Evolutionary conservation across 805 yeast genomes (phyloP).

Genomic region (Hanseniaspora clermontiae): DNA sequence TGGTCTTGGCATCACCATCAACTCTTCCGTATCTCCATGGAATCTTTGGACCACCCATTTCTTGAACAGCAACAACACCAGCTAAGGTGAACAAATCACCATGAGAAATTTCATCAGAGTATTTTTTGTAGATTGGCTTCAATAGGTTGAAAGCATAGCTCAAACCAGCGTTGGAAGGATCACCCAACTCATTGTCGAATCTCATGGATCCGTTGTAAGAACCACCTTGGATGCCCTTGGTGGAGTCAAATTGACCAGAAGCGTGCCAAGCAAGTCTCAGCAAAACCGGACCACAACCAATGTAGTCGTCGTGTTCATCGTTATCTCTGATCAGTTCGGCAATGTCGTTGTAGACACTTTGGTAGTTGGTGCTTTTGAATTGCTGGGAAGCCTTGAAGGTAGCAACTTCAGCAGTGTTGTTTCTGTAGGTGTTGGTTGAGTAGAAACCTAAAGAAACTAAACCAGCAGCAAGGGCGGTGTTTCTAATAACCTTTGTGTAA

Average conservation of each 20-base stretch:
- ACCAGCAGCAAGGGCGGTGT: slow-evolving; percentile 21
- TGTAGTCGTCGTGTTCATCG: slow-evolving; percentile 50
- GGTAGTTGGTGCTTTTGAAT: slow-evolving; percentile 40
- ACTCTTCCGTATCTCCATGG: slow-evolving; percentile 76
- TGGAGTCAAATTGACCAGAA: slow-evolving; percentile 64
- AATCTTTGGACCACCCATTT: slow-evolving; percentile 63
- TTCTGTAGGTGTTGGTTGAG: slow-evolving; percentile 18
- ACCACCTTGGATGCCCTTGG: slow-evolving; percentile 46
- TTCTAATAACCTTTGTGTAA: not conserved
- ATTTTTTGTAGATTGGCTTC: slow-evolving; percentile 39
- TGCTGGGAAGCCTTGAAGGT: slow-evolving; percentile 26
- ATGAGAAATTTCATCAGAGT: slow-evolving; percentile 58
- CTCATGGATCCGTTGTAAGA: slow-evolving; percentile 63
- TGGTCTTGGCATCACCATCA: slow-evolving; percentile 38
- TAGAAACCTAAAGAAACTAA: slow-evolving; percentile 18
- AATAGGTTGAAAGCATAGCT: slow-evolving; percentile 44
- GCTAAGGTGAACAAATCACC: slow-evolving; percentile 74
- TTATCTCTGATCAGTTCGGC: slow-evolving; percentile 47
- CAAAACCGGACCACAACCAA: slow-evolving; percentile 63
- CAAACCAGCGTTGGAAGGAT: slow-evolving; percentile 54
- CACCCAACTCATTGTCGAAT: slow-evolving; percentile 37
- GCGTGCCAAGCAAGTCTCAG: slow-evolving; percentile 80
- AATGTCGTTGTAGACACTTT: slow-evolving; percentile 57
- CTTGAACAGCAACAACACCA: slow-evolving; percentile 69
- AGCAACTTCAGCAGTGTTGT: slow-evolving; percentile 22